Percentiles rank a stretch among this genome's conserved stretches.
Evolutionary conservation across 2,329 filamentous ascomycete genomes (phyloP).

Genomic region (Ustulina deusta): DNA sequence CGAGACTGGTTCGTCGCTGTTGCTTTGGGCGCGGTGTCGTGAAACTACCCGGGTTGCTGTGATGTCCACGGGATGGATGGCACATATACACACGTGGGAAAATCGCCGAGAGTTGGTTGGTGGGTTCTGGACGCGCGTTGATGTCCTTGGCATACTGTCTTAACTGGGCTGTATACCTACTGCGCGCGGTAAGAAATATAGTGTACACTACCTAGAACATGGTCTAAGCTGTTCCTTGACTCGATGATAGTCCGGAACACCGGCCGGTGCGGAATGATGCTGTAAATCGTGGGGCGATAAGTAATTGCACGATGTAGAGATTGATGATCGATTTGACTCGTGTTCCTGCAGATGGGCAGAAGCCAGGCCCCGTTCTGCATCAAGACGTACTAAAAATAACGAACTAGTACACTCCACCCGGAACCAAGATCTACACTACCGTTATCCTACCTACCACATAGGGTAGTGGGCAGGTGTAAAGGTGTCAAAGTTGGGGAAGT

Average conservation of each 20-base stretch:
- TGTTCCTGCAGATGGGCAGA: slow-evolving; percentile 5
- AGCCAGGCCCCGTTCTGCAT: not conserved
- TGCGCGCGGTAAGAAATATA: no score
- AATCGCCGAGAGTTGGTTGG: slow-evolving; percentile 16
- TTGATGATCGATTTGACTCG: not conserved
- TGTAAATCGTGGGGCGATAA: not conserved
- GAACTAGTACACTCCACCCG: not conserved
- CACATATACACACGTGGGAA: slow-evolving; percentile 15
- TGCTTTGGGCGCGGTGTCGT: not conserved
- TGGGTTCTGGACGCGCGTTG: slow-evolving; percentile 21
- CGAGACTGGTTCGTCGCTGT: not conserved
- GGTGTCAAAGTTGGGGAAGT: no score
- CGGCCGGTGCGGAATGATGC: not conserved
- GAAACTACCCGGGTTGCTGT: slow-evolving; percentile 4
- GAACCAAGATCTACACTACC: not conserved
- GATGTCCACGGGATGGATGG: not conserved
- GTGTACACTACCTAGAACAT: not conserved
- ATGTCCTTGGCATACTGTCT: slow-evolving; percentile 10
- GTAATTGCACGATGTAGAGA: not conserved
- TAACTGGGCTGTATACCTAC: not conserved
- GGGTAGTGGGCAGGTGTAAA: no score
- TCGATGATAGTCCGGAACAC: not conserved
- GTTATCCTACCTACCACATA: no score
- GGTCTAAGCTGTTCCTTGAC: not conserved
- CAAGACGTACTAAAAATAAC: slow-evolving; percentile 8